These are phyloP conservation scores for Dunaliella sp. DNA, from an alignment of 139 green algal species.

Conservation along the genomic window DNA sequence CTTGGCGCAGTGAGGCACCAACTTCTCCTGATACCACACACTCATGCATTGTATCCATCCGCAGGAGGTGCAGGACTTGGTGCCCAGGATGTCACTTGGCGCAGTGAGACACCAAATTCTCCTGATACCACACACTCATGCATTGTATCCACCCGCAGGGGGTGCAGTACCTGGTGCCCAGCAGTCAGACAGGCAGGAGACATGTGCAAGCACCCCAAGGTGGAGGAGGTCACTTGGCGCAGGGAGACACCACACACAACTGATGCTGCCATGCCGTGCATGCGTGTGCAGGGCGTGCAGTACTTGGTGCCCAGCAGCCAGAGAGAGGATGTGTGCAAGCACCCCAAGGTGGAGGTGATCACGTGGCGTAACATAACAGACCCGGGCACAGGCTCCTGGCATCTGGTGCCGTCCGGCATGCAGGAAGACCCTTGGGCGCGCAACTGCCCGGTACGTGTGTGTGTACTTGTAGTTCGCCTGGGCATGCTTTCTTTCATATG, in stretches of 20 bases:
- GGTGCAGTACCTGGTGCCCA: conserved; percentile 20
- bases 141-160: not conserved
- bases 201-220: conserved; percentile 19
- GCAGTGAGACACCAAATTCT: too few relatives aligned
- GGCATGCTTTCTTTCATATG: too few relatives aligned
- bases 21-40: too few relatives aligned
- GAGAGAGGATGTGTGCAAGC: conserved; percentile 21
- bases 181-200: not conserved
- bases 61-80: conserved; percentile 3
- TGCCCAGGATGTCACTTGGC: too few relatives aligned
- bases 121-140: too few relatives aligned
- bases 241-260: too few relatives aligned
- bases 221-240: not conserved
- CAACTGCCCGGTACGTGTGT: not conserved
- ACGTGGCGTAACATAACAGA: not conserved
- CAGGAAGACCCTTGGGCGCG: not conserved
- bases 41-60: too few relatives aligned
- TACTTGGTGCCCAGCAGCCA: conserved; percentile 23
- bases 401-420: not conserved
- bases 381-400: not conserved
- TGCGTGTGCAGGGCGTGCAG: not conserved
- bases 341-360: not conserved
- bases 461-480: not conserved
- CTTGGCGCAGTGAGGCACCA: too few relatives aligned
- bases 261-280: too few relatives aligned